Base-by-base conservation (phyloP, 768 basidiomycete species). In the Podaxis sp. region DNA sequence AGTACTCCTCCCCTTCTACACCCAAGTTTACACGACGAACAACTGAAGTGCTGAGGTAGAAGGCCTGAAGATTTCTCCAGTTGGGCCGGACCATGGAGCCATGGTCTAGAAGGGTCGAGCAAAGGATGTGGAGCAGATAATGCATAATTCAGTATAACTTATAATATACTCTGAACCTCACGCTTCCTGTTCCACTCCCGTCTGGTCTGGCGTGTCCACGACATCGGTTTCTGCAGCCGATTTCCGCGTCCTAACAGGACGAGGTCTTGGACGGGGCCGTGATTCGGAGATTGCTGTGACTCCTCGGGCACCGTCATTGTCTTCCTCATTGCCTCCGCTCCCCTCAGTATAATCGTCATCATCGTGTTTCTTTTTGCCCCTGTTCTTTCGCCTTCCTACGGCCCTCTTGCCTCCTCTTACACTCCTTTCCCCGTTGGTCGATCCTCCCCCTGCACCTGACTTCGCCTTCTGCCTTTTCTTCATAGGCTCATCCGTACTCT, bases 181-280 rank as follows among this genome's bases (percentile, higher is more conserved):
- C 8, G 33, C 8, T 38, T 19, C 19, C 38, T 12, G 11, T 29
- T 38, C 19, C 38, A n/a, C 37, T 22, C 25, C 43, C 2, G 22
- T 19, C 15, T 46, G 12, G 15, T 37, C 37, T 12, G n/a, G 5
- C 4, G 2, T 19, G 1, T 55, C 17, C n/a, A 55, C 11, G 13
- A 6, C 22, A 19, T 37, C 22, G 13, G 37, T 40, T 55, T 13
- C 36, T 15, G 33, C 37, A 43, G 24, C 9, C 0, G 40, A 15
- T 19, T 54, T 52, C 13, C 24, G 4, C 46, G 63, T 43, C 27
- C 43, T 52, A 12, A 55, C 22, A 27, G 67, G 67, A 13, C 67
- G 64, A 55, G 74, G 75, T 64, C 75, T 79, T 40, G 77, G 77
- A 40, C 80, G 74, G 19, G 80, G 79, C 19, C 83, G 78, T 38